These are phyloP conservation scores for Mucuna pruriens DNA, from an alignment of 306 rosid genomes.

Conservation along the genomic window DNA sequence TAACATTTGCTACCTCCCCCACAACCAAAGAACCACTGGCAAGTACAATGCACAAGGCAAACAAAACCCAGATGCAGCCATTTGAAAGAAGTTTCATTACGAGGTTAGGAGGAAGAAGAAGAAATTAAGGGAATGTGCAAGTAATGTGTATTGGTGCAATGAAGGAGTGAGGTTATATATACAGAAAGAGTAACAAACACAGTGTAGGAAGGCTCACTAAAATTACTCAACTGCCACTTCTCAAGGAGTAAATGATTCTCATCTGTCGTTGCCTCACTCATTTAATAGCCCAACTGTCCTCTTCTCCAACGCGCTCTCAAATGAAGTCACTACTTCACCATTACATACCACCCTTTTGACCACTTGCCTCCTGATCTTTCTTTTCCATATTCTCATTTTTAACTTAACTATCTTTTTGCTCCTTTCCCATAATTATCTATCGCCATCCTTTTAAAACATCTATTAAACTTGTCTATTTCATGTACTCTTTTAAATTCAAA, in stretches of 20 bases:
- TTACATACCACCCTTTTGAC: not conserved
- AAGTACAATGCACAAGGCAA: conserved; percentile 25
- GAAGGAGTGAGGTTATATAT: not conserved
- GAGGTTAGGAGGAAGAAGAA: not conserved
- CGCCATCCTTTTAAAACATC: no score
- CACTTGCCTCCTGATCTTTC: not conserved
- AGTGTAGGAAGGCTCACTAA: not conserved
- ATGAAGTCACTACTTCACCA: not conserved
- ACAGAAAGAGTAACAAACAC: not conserved
- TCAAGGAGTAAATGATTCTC: conserved; percentile 41
- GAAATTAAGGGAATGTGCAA: not conserved
- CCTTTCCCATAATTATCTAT: no score
- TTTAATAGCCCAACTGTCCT: conserved; percentile 46
- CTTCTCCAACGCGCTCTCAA: conserved; percentile 1
- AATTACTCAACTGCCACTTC: conserved; percentile 39
- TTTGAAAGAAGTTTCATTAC: conserved; percentile 16
- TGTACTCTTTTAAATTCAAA: no score
- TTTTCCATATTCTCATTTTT: no score
- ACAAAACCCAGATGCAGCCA: not conserved
- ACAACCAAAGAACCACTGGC: not conserved
- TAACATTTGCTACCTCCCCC: not conserved
- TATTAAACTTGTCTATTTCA: no score
- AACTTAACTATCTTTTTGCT: no score
- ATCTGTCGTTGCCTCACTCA: not conserved
- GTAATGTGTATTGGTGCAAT: not conserved